Evolutionary conservation across 176 grass and related monocot genomes (phyloP).

Genomic region (Lolium rigidum): DNA sequence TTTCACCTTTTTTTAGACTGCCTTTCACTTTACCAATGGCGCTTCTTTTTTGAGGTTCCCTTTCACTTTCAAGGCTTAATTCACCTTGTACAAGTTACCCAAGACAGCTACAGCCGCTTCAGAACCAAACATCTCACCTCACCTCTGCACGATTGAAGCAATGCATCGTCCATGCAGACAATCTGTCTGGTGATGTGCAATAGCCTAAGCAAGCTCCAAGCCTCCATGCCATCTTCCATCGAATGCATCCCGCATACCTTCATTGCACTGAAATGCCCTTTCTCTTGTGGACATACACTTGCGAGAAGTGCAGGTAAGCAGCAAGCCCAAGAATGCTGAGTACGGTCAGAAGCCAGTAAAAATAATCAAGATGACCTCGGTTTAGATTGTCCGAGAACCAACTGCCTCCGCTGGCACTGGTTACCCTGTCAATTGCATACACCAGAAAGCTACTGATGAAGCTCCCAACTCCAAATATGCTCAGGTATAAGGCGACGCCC

Average conservation of each 20-base stretch:
- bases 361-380: conserved; percentile 60
- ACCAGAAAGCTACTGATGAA: conserved; percentile 52
- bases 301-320: conserved; percentile 46
- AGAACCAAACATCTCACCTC: neutral
- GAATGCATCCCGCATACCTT: neutral
- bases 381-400: conserved; percentile 69
- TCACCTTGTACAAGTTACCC: too few relatives aligned
- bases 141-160: neutral
- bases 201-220: neutral
- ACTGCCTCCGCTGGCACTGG: conserved; percentile 36
- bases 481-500: conserved; percentile 58
- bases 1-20: too few relatives aligned
- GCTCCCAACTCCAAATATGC: conserved; percentile 44
- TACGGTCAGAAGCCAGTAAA: conserved; percentile 61
- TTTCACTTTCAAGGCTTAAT: too few relatives aligned
- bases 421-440: conserved; percentile 53
- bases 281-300: conserved; percentile 46
- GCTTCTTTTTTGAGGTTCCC: too few relatives aligned
- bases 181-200: neutral
- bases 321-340: conserved; percentile 51
- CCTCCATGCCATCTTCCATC: neutral
- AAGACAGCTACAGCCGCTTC: too few relatives aligned
- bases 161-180: neutral
- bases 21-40: too few relatives aligned
- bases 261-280: conserved; percentile 32